Base-by-base conservation (phyloP, 495 filamentous ascomycete species). In the Penicillium longicatenatum region DNA sequence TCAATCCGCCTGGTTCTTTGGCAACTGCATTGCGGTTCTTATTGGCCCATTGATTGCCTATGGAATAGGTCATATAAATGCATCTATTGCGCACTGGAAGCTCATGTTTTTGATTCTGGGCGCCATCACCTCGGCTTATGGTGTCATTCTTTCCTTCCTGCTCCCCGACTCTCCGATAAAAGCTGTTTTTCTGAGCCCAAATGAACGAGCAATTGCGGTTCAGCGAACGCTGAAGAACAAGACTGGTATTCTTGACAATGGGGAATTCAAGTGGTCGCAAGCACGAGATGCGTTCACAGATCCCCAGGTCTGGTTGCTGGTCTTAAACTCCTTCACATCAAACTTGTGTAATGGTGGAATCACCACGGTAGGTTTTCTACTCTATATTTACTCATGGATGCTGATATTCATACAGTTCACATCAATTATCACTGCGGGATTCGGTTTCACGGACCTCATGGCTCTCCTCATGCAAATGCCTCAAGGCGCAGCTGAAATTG, bases 101-200 rank as follows among this genome's bases (percentile, higher is more conserved):
- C 74, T 79, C 46, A 81, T 88, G 75, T 88, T 86, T 58, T 60
- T 88, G 33, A 75, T 83, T 29, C 74, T 87, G 22, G 86, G 85
- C 22, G 57, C 80, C 12, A 54, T 88, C 16, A 89, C 86, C 0
- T 63, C 86, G 1, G 26, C 74, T 11, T 82, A 80, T 20, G 81
- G 75, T 0, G 61, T 79, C 0, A 64, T 80, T n/a, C 68, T 82
- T 6, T 80, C 77, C 33, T 74, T 70, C 58, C 70, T 74, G 21
- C 67, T 88, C 3, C 82, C 84, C 10, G 82, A 86, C 66, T 75
- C 79, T 12, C 76, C 84, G 4, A 69, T 75, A 30, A 72, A 77
- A 1, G 84, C 85, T 0, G 64, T 74, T 8, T 89, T 86, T 48
- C 68, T 88, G 3, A 81, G 72, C 0, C 58, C 73, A 11, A 62